A percentile compares a stretch with the other conserved stretches of the same genome.
Conservation (phyloP, 768 basidiomycete species). For the Podaxis rugospora region DNA sequence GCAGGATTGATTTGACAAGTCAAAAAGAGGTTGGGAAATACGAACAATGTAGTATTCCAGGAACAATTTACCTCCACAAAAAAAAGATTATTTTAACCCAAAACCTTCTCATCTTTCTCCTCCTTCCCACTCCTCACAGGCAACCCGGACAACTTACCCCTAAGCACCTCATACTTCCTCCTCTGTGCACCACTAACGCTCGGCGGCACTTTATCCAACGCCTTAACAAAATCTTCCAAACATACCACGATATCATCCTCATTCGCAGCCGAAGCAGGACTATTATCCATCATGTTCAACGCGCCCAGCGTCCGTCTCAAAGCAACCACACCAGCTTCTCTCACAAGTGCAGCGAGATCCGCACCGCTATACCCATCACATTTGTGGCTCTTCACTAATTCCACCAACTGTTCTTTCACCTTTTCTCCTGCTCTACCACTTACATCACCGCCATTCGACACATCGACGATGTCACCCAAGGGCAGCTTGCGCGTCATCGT, state of each 20-base stretch:
- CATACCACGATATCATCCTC: constrained; percentile 41
- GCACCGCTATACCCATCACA: constrained; percentile 93
- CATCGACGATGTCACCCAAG: constrained; percentile 28
- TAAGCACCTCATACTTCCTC: constrained; percentile 74
- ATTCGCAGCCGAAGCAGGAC: constrained; percentile 6
- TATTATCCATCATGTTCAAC: constrained; percentile 55
- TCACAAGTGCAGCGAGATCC: constrained; percentile 81
- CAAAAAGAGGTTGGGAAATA: neutral
- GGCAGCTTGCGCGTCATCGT: constrained; percentile 75
- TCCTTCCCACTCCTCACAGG: constrained; percentile 49
- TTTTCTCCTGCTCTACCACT: constrained; percentile 1
- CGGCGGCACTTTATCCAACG: constrained; percentile 78
- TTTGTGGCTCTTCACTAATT: constrained; percentile 44
- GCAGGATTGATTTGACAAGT: constrained; percentile 26
- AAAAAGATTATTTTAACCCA: neutral
- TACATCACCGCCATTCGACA: neutral
- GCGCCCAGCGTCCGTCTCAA: constrained; percentile 65
- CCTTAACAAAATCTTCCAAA: constrained; percentile 64
- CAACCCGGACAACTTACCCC: constrained; percentile 80
- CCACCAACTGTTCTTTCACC: constrained; percentile 26
- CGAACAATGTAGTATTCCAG: neutral
- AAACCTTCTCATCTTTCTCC: constrained; percentile 26
- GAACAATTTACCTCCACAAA: no score
- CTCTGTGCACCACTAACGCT: constrained; percentile 83
- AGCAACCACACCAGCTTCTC: constrained; percentile 88